Percentiles rank a stretch among this genome's conserved stretches.
phyloP scores from a whole-genome alignment of 257 asterid species.

The Leptodermis oblonga region DNA sequence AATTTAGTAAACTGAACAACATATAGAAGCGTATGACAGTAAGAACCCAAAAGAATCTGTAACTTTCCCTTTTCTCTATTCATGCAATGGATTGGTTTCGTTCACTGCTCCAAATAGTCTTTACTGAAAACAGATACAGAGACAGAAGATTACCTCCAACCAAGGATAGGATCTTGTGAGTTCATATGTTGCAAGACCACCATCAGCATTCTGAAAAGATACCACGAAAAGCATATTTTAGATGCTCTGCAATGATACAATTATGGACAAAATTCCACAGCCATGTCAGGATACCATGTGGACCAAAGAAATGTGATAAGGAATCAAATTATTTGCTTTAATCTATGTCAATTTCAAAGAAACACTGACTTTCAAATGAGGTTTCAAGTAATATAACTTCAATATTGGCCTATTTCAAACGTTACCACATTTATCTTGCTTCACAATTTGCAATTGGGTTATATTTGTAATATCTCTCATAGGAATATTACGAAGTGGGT shows the following conservation, averaged over 20 bases:
- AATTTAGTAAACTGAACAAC: not conserved
- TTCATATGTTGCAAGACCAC: conserved; percentile 95
- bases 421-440: too few relatives aligned
- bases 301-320: not conserved
- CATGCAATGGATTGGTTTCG: not conserved
- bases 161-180: conserved; percentile 95
- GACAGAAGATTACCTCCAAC: conserved; percentile 71
- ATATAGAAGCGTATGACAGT: not conserved
- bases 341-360: too few relatives aligned
- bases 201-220: conserved; percentile 50
- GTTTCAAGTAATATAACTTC: too few relatives aligned
- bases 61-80: not conserved
- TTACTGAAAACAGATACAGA: too few relatives aligned
- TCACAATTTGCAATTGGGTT: too few relatives aligned
- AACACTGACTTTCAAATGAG: too few relatives aligned
- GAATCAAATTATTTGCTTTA: not conserved
- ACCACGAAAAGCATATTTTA: conserved; percentile 32
- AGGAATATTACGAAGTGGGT: too few relatives aligned
- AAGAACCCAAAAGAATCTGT: not conserved
- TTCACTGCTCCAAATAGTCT: not conserved
- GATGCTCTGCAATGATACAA: not conserved
- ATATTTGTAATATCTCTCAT: too few relatives aligned
- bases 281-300: too few relatives aligned
- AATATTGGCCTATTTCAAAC: too few relatives aligned
- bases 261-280: not conserved